Base-by-base conservation (phyloP, 306 rosid species). In the Inga oerstediana region DNA sequence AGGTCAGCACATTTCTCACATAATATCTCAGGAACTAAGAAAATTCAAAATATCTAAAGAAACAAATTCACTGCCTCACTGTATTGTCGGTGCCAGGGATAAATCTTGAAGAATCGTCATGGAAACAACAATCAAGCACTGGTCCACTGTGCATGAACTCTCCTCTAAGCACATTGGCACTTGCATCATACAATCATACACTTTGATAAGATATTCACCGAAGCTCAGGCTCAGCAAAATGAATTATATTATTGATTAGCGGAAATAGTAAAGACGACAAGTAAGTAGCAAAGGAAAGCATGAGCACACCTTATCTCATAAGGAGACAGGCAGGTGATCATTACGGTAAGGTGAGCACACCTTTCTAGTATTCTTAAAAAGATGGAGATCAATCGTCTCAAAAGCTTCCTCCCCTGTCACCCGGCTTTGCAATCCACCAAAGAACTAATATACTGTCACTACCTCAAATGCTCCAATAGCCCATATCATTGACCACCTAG, bases 101-200 rank as follows among this genome's bases (percentile, higher is more conserved):
- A 84, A 96, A 96, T 17, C 98, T 97, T 0, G 99, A 97, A 16
- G 97, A 90, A 77, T 94, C 98, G 8, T 94, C 98, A 59, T 97
- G 98, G 92, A 97, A 97, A 89, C 97, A 97, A 76, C 98, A 97
- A 44, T 97, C 97, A 68, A 97, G 97, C 8, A 97, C 95, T 5
- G 98, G 91, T 14, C 94, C 96, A 5, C 87, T 88, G 74, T 97
- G 99, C 72, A 88, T 74, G 80, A 97, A 97, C 91, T 97, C 98
- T 37, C 95, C 97, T 27, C 90, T 92, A 51, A 97, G 88, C 64
- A 92, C 91, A 75, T 94, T 84, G 14, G 97, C 92, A 84, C 89
- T 94, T 17, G 97, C 98, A 76, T 97, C 98, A 74, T 97, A 97
- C 90, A 94, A 72, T 10, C 98, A 93, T 4, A 96, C 97, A 69